Evolutionary conservation across 2,329 filamentous ascomycete species (phyloP).

Genomic region (Phialemoniopsis sp.): DNA sequence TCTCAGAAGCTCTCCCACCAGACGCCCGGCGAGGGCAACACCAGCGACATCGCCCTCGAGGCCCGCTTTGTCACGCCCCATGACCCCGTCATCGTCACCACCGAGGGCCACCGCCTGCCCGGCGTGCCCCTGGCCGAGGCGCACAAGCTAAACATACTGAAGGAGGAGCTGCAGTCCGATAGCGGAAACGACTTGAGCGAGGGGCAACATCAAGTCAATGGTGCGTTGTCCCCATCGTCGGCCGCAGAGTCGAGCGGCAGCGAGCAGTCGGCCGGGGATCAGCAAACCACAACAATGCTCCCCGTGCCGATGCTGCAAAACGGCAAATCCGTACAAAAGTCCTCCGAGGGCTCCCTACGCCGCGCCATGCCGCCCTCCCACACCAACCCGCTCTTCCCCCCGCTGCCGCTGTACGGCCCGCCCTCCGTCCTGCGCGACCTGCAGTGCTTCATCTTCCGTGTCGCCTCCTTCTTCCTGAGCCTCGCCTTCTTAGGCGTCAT

Average conservation of each 20-base stretch:
- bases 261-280: constrained; percentile 18
- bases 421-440: constrained; percentile 61
- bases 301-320: constrained; percentile 17
- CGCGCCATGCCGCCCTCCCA: constrained; percentile 57
- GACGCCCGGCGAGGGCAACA: constrained; percentile 19
- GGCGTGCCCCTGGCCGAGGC: constrained; percentile 68
- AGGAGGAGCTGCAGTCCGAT: constrained; percentile 37
- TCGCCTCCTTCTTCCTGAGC: constrained; percentile 71
- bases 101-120: constrained; percentile 62
- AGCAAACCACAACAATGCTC: constrained; percentile 16
- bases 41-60: constrained; percentile 50
- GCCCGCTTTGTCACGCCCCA: constrained; percentile 65
- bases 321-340: constrained; percentile 31
- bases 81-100: constrained; percentile 67
- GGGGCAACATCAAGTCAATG: not conserved
- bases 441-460: constrained; percentile 61
- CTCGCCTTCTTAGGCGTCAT: constrained; percentile 73
- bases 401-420: constrained; percentile 76
- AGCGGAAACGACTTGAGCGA: not conserved
- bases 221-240: too few relatives aligned
- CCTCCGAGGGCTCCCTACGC: constrained; percentile 40
- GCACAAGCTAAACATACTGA: constrained; percentile 62
- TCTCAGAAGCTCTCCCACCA: constrained; percentile 51
- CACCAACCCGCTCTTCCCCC: constrained; percentile 80
- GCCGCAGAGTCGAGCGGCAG: constrained; percentile 28